Percentiles rank a stretch among this genome's conserved stretches.
phyloP scores from a whole-genome alignment of 2,329 filamentous ascomycete genomes.

The Bisporella sp. region DNA sequence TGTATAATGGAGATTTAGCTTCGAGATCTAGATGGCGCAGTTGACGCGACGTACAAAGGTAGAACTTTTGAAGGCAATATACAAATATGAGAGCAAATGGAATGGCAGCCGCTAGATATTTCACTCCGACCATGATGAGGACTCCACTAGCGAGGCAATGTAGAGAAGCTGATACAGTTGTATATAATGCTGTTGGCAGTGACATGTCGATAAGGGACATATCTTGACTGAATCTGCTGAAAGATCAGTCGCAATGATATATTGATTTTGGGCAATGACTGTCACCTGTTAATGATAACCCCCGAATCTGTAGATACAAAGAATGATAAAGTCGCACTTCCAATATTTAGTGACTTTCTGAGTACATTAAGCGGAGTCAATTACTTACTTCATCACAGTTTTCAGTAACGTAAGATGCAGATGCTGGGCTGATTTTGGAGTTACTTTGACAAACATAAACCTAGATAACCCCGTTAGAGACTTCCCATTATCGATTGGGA shows the following conservation, averaged over 20 bases:
- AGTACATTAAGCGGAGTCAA: background rate
- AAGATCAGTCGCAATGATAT: background rate
- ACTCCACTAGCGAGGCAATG: conserved; percentile 17
- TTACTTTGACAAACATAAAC: conserved; percentile 4
- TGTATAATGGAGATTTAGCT: conserved; percentile 33
- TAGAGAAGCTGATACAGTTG: conserved; percentile 26
- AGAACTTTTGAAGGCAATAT: conserved; percentile 36
- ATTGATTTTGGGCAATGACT: background rate
- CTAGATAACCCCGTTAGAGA: background rate
- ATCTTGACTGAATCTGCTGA: conserved; percentile 18
- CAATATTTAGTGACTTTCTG: background rate
- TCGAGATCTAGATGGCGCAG: conserved; percentile 40
- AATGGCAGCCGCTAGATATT: conserved; percentile 34
- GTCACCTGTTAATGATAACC: conserved; percentile 2
- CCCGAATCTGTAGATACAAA: conserved; percentile 15
- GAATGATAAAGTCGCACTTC: conserved; percentile 9
- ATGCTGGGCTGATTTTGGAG: conserved; percentile 4
- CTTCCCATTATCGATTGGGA: background rate
- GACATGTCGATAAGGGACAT: conserved; percentile 23
- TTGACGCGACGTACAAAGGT: conserved; percentile 40
- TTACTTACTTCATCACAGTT: conserved; percentile 6
- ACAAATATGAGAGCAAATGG: conserved; percentile 34
- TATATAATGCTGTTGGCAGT: conserved; percentile 15
- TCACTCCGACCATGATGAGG: conserved; percentile 4
- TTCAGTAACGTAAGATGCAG: conserved; percentile 7